Conservation (phyloP, 192 early-diverging fungal genomes). For the Thamnidium elegans region DNA sequence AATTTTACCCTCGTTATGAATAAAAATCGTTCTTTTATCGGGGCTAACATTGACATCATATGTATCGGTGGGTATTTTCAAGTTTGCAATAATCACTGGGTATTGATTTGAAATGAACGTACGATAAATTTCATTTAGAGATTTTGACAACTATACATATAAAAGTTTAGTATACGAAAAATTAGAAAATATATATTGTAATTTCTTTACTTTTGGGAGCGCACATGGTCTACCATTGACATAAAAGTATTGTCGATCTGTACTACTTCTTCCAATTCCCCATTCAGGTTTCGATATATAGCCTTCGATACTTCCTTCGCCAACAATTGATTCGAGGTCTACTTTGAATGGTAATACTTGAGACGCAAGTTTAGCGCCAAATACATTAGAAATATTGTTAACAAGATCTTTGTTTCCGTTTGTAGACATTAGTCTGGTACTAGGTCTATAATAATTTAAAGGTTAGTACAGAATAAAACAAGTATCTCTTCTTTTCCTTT, state of each 20-base stretch:
- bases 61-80: constrained; percentile 55
- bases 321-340: neutral
- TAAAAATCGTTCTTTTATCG: constrained; percentile 87
- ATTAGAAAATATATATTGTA: neutral
- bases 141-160: constrained; percentile 54
- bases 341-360: constrained; percentile 45
- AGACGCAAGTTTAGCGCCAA: constrained; percentile 59
- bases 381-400: constrained; percentile 74
- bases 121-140: constrained; percentile 83
- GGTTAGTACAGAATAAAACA: neutral
- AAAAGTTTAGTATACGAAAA: neutral
- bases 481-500: neutral
- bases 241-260: constrained; percentile 85
- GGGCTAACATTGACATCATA: constrained; percentile 95
- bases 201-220: constrained; percentile 62
- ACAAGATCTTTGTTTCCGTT: constrained; percentile 56
- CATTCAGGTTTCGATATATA: constrained; percentile 56
- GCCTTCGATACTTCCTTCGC: constrained; percentile 1
- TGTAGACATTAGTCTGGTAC: constrained; percentile 49
- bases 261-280: constrained; percentile 65
- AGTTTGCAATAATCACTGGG: constrained; percentile 72
- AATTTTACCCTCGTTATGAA: constrained; percentile 72
- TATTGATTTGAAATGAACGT: constrained; percentile 67
- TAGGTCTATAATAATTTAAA: constrained; percentile 43
- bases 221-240: constrained; percentile 89